phyloP scores from a whole-genome alignment of 2,329 filamentous ascomycete species.

The Furcasterigmium sp. region DNA sequence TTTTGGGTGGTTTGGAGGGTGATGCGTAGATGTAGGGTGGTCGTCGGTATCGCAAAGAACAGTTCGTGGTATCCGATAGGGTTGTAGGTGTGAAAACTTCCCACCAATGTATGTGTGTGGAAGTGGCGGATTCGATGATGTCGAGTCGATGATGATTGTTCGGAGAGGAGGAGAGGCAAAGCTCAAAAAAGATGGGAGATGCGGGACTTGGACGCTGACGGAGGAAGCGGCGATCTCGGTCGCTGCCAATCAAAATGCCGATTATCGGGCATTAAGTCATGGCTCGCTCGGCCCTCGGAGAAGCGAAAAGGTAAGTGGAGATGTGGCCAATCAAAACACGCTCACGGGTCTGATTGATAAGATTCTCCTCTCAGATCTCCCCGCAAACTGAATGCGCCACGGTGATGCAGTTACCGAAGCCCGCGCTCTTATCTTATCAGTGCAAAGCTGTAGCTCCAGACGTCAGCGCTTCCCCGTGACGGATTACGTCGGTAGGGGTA shows the following conservation, averaged over 20 bases:
- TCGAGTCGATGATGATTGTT: background rate
- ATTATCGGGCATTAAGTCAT: slow-evolving; percentile 7
- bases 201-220: slow-evolving; percentile 13
- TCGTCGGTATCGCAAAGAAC: slow-evolving; percentile 2
- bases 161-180: slow-evolving; percentile 4
- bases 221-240: slow-evolving; percentile 14
- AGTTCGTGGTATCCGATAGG: slow-evolving; percentile 1
- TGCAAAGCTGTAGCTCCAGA: too few relatives aligned
- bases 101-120: too few relatives aligned
- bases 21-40: slow-evolving; percentile 2
- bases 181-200: slow-evolving; percentile 5
- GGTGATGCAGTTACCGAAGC: too few relatives aligned
- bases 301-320: slow-evolving; percentile 5
- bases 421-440: too few relatives aligned
- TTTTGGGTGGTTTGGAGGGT: slow-evolving; percentile 20
- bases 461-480: background rate
- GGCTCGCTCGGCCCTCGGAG: slow-evolving; percentile 12
- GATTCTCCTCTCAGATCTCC: background rate
- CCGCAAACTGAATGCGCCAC: background rate
- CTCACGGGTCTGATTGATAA: background rate
- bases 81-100: slow-evolving; percentile 6
- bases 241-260: slow-evolving; percentile 9
- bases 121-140: background rate
- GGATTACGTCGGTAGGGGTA: slow-evolving; percentile 3
- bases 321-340: background rate